A percentile compares a stretch with the other conserved stretches of the same genome.
Evolutionary conservation across 2,329 filamentous ascomycete genomes (phyloP).

Genomic region (Stromatinia cepivora): DNA sequence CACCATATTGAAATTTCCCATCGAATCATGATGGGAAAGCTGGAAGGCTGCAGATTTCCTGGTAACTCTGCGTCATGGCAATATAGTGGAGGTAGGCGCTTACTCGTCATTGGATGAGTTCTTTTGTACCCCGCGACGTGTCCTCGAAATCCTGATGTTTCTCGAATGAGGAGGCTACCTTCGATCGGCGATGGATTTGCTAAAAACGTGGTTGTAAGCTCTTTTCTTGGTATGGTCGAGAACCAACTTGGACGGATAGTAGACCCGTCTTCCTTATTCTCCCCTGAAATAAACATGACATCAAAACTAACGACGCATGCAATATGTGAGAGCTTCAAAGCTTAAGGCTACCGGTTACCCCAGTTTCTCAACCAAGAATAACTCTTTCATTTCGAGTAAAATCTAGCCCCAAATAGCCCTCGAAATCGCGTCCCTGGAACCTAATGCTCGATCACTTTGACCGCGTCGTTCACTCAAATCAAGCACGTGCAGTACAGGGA

Average conservation of each 20-base stretch:
- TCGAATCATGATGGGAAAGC: slow-evolving; percentile 16
- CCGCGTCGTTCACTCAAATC: not conserved
- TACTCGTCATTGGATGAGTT: not conserved
- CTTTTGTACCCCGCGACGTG: not conserved
- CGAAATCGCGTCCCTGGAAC: not conserved
- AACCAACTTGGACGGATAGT: not conserved
- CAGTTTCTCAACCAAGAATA: not conserved
- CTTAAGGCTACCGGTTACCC: not conserved
- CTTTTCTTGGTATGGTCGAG: slow-evolving; percentile 2
- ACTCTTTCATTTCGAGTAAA: not conserved
- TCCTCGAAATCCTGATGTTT: not conserved
- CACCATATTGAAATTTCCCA: slow-evolving; percentile 1
- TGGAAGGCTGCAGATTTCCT: slow-evolving; percentile 13
- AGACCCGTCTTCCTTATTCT: not conserved
- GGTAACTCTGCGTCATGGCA: slow-evolving; percentile 13
- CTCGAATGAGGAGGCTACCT: not conserved
- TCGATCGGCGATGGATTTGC: not conserved
- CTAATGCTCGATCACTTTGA: not conserved
- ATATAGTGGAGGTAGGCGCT: not conserved
- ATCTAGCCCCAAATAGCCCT: slow-evolving; percentile 2
- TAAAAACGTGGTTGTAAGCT: not conserved
- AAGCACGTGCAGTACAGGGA: not conserved
- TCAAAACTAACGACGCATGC: slow-evolving; percentile 15
- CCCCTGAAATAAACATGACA: slow-evolving; percentile 14
- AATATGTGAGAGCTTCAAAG: not conserved